phyloP scores from a whole-genome alignment of 352 stramenopile genomes.

The Phytophthora podocarpi region DNA sequence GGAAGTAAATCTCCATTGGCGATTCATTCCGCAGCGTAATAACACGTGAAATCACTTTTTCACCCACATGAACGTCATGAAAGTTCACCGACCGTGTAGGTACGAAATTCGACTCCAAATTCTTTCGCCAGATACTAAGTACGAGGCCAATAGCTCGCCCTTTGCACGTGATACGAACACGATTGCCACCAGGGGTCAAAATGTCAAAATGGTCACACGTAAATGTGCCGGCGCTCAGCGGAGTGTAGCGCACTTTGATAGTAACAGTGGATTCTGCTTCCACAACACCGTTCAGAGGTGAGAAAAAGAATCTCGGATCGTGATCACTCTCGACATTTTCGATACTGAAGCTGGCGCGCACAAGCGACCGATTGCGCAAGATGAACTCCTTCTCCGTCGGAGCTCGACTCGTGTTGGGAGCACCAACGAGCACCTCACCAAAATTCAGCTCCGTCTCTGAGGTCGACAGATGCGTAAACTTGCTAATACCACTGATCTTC shows the following conservation, averaged over 20 bases:
- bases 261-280: conserved; percentile 67
- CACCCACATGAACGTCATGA: conserved; percentile 76
- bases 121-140: conserved; percentile 87
- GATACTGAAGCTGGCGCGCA: conserved; percentile 84
- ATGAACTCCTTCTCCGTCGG: conserved; percentile 83
- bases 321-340: conserved; percentile 83
- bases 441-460: conserved; percentile 87
- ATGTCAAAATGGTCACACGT: conserved; percentile 92
- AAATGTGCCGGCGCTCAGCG: conserved; percentile 85
- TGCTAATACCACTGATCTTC: conserved; percentile 90
- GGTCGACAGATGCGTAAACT: conserved; percentile 88
- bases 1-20: conserved; percentile 70
- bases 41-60: conserved; percentile 59
- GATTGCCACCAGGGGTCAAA: conserved; percentile 88
- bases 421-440: conserved; percentile 81
- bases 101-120: conserved; percentile 72
- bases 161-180: conserved; percentile 76
- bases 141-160: conserved; percentile 60
- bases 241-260: conserved; percentile 82
- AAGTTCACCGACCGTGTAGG: conserved; percentile 89
- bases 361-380: conserved; percentile 90
- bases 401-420: conserved; percentile 40
- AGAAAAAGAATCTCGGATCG: conserved; percentile 87
- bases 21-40: conserved; percentile 88
- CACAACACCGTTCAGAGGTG: conserved; percentile 70